phyloP scores from a whole-genome alignment of 352 stramenopile species.

The Globisporangium lucens region DNA sequence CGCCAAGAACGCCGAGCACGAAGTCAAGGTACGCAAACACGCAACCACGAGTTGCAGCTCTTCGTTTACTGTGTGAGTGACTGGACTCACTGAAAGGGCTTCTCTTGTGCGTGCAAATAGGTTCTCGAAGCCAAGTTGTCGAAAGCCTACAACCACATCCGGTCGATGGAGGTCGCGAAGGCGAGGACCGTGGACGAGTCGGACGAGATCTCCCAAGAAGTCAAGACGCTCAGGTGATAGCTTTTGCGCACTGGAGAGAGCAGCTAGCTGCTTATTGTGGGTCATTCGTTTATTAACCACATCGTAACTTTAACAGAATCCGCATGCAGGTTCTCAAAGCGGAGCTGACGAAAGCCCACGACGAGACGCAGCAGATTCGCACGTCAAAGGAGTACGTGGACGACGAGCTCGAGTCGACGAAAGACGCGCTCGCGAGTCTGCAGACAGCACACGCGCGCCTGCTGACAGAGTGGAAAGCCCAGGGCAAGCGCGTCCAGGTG shows the following conservation, averaged over 20 bases:
- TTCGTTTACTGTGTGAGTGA: not conserved
- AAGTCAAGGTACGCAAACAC: constrained; percentile 24
- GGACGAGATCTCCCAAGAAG: constrained; percentile 31
- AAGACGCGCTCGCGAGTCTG: constrained; percentile 10
- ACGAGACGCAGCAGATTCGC: constrained; percentile 20
- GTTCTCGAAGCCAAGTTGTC: constrained; percentile 34
- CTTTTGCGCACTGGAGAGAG: not conserved
- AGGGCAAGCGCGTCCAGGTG: constrained; percentile 29
- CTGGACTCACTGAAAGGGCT: not conserved
- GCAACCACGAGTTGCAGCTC: not conserved
- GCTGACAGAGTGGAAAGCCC: constrained; percentile 17
- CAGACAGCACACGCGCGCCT: constrained; percentile 16
- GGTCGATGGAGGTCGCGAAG: constrained; percentile 36
- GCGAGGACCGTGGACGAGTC: constrained; percentile 30
- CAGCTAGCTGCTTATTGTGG: too few species aligned
- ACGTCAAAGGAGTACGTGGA: constrained; percentile 18
- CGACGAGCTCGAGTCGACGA: constrained; percentile 24
- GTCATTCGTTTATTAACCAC: not conserved
- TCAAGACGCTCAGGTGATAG: constrained; percentile 22
- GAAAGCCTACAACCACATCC: constrained; percentile 29
- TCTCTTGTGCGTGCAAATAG: not conserved
- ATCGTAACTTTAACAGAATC: constrained; percentile 9
- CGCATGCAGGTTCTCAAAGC: constrained; percentile 20
- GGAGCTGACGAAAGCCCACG: constrained; percentile 20
- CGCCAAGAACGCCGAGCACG: constrained; percentile 40